Conservation (phyloP, 2,329 filamentous ascomycete genomes). For the Epichloe aotearoae region DNA sequence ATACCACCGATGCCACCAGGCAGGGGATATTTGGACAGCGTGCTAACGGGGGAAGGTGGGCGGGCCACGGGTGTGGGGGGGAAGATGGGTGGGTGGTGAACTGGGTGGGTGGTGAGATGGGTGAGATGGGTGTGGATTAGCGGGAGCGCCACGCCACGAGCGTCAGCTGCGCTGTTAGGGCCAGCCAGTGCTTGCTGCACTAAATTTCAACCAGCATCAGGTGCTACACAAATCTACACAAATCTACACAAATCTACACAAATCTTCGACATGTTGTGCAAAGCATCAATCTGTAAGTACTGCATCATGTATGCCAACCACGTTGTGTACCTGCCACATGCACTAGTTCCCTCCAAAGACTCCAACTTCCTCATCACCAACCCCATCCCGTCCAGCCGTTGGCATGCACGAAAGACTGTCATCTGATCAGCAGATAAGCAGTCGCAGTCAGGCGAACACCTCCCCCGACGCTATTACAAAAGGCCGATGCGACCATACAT, state of each 20-base stretch:
- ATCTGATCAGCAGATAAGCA: not conserved
- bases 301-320: not conserved
- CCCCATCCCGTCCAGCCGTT: not conserved
- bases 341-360: not conserved
- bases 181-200: not conserved
- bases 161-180: slow-evolving; percentile 1
- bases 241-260: too few species aligned
- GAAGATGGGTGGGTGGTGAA: too few species aligned
- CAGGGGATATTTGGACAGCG: not conserved
- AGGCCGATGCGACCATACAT: not conserved
- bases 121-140: not conserved
- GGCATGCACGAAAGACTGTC: not conserved
- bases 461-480: not conserved
- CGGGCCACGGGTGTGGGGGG: not conserved
- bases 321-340: slow-evolving; percentile 1
- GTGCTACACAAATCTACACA: too few species aligned
- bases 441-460: not conserved
- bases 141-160: slow-evolving; percentile 6
- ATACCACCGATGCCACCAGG: not conserved
- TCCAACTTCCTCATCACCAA: not conserved
- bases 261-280: not conserved
- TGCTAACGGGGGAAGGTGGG: not conserved
- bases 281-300: not conserved
- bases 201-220: too few species aligned
- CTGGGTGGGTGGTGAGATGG: too few species aligned